Evolutionary conservation across 176 grass and related monocot genomes (phyloP), one percentile per base, ranked within the genome.

Genomic region (Chloris gayana): DNA sequence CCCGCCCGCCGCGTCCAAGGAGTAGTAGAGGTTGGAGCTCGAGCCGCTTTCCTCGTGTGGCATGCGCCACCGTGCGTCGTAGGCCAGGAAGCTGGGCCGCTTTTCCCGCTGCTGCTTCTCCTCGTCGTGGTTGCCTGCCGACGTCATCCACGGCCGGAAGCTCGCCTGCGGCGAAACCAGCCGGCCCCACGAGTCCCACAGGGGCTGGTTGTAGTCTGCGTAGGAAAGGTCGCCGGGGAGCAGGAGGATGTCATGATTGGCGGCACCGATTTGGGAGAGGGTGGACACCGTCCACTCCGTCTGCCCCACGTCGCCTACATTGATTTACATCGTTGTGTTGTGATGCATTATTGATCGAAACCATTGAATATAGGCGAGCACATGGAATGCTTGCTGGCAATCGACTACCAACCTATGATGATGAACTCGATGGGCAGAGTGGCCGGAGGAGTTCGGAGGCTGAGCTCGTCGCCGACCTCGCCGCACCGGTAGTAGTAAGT

Each of bases 131-230:
- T 94, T 96, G 71, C 93, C 93, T 83, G 86, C 51, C 2, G 87
- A 84, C 54, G 88, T 85, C 93, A 96, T 96, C 89, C 93, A 95
- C 21, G 89, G 89, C 71, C 87, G 86, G 47, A 80, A 51, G 79
- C 90, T 96, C 9, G 93, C 90, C 69, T 84, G 87, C 64, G 93
- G 93, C 85, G 92, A 79, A 27, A 96, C 93, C 47, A 90, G 68
- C 33, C 75, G n/a, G 2, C 87, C 93, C 80, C 77, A 96, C 18
- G 79, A 84, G 86, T 96, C 93, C 93, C 93, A 96, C 9, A 81
- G 78, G 18, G 76, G 66, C 77, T 96, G 90, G 22, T 85, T 76
- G 32, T 59, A 30, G 76, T 93, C 91, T 30, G 91, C 91, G 76
- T 93, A 93, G 1, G 91, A 82, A n/a, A 93, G 74, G 75, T 93